A percentile compares a stretch with the other conserved stretches of the same genome.
phyloP scores from a whole-genome alignment of 164 flowering plant species.

The Magnolia sinica region DNA sequence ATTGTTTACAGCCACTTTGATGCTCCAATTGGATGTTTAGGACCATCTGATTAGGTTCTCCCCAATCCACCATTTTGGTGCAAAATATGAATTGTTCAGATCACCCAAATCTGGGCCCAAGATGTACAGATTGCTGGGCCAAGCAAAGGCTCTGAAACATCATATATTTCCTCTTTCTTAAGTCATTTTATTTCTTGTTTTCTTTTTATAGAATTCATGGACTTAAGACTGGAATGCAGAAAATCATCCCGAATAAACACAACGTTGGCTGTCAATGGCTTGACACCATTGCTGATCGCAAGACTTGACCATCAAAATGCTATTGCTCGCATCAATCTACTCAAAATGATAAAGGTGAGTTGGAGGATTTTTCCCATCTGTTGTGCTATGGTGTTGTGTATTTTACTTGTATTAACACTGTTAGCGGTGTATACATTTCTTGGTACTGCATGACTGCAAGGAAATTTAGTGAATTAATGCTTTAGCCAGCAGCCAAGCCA shows the following conservation, averaged over 20 bases:
- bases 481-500: not conserved
- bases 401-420: not conserved
- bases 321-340: conserved; percentile 91
- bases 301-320: conserved; percentile 97
- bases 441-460: not conserved
- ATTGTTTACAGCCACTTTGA: too few relatives aligned
- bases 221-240: conserved; percentile 11
- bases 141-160: too few relatives aligned
- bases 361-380: not conserved
- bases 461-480: not conserved
- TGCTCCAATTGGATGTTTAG: too few relatives aligned
- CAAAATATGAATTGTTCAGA: too few relatives aligned
- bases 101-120: too few relatives aligned
- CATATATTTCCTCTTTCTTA: too few relatives aligned
- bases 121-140: too few relatives aligned
- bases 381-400: not conserved
- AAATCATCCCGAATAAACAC: conserved; percentile 66
- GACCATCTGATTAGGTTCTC: too few relatives aligned
- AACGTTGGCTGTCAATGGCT: conserved; percentile 90
- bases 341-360: conserved; percentile 83
- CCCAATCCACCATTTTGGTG: too few relatives aligned
- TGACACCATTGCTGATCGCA: conserved; percentile 87
- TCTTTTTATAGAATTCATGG: not conserved
- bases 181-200: too few relatives aligned
- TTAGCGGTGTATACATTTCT: not conserved